These are phyloP conservation scores for Boletus coccyginus DNA, from an alignment of 768 basidiomycete species.

Conservation along the genomic window DNA sequence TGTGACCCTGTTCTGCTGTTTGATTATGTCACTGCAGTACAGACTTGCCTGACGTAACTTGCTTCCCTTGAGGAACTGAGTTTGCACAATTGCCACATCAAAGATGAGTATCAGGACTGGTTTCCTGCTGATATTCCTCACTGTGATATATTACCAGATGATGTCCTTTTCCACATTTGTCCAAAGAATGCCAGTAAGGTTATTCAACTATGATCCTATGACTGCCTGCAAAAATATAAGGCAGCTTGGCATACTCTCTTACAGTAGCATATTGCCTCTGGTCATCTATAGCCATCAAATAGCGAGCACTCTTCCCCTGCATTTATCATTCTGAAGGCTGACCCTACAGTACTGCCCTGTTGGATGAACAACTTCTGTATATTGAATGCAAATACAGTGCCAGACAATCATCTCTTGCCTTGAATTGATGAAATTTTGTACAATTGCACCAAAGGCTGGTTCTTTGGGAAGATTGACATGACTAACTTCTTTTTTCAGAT, in stretches of 20 bases:
- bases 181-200: slow-evolving; percentile 25
- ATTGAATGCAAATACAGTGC: slow-evolving; percentile 22
- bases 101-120: slow-evolving; percentile 8
- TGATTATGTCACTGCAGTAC: neutral
- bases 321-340: slow-evolving; percentile 38
- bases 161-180: slow-evolving; percentile 21
- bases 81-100: neutral
- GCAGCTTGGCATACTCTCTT: slow-evolving; percentile 34
- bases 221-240: slow-evolving; percentile 33
- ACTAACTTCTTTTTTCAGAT: slow-evolving; percentile 43
- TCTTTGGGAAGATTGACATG: slow-evolving; percentile 40
- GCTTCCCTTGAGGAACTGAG: neutral
- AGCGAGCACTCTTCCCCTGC: slow-evolving; percentile 32
- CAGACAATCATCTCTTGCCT: slow-evolving; percentile 19
- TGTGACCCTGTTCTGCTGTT: neutral
- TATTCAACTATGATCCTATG: slow-evolving; percentile 18
- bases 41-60: neutral
- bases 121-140: slow-evolving; percentile 31
- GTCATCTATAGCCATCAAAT: slow-evolving; percentile 27
- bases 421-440: slow-evolving; percentile 16
- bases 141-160: slow-evolving; percentile 17
- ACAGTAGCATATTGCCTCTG: slow-evolving; percentile 32
- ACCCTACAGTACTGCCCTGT: slow-evolving; percentile 16
- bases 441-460: slow-evolving; percentile 30
- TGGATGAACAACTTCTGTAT: slow-evolving; percentile 32